A percentile compares a stretch with the other conserved stretches of the same genome.
Conservation (phyloP, 208 protist species). For the Leishmania braziliensis region DNA sequence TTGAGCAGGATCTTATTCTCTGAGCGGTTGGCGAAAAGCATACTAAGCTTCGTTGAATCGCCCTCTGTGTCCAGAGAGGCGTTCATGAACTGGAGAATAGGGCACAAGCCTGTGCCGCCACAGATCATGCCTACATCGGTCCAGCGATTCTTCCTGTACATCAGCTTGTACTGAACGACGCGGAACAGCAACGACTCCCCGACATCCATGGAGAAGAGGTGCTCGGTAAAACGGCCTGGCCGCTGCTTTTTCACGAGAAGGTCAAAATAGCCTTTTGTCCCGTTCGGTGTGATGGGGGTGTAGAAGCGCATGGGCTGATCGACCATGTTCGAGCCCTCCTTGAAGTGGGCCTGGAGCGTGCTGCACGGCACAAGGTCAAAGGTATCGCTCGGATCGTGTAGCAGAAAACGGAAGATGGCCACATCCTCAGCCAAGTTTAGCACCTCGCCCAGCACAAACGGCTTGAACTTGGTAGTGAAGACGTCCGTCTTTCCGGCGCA, state of each 20-base stretch:
- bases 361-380: slow-evolving; percentile 82
- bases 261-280: slow-evolving; percentile 89
- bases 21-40: slow-evolving; percentile 91
- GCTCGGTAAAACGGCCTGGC: slow-evolving; percentile 81
- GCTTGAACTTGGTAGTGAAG: slow-evolving; percentile 76
- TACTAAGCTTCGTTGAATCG: slow-evolving; percentile 82
- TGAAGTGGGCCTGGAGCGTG: slow-evolving; percentile 84
- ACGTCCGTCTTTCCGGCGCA: slow-evolving; percentile 40
- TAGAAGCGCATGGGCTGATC: slow-evolving; percentile 91
- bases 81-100: slow-evolving; percentile 91
- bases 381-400: slow-evolving; percentile 62
- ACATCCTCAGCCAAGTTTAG: slow-evolving; percentile 87
- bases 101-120: slow-evolving; percentile 92
- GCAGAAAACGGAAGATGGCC: slow-evolving; percentile 86
- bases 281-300: slow-evolving; percentile 89
- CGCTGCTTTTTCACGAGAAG: slow-evolving; percentile 87
- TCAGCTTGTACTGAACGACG: slow-evolving; percentile 79
- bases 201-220: slow-evolving; percentile 84
- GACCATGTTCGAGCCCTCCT: slow-evolving; percentile 77
- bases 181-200: slow-evolving; percentile 85
- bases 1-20: slow-evolving; percentile 94
- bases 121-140: slow-evolving; percentile 87
- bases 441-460: slow-evolving; percentile 85
- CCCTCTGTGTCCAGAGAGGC: slow-evolving; percentile 78
- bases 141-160: slow-evolving; percentile 83